These are phyloP conservation scores for Pseudoneurospora amorphoporcata DNA, from an alignment of 495 filamentous ascomycete genomes.

Conservation along the genomic window DNA sequence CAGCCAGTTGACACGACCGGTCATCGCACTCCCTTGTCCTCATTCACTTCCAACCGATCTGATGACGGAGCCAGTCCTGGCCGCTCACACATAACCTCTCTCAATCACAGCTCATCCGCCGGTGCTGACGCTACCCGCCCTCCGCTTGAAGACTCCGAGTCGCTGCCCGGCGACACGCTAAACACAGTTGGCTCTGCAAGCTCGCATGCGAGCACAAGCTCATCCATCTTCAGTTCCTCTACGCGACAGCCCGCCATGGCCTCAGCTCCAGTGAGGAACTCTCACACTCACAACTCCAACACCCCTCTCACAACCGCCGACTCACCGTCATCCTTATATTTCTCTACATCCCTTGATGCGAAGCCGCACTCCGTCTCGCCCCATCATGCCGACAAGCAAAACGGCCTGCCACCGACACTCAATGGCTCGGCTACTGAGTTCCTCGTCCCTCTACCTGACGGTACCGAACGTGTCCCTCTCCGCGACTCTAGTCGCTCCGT, in stretches of 20 bases:
- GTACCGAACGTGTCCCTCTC: constrained; percentile 42
- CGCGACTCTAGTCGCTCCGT: constrained; percentile 50
- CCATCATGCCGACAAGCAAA: constrained; percentile 17
- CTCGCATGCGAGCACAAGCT: constrained; percentile 53
- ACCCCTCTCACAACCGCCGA: constrained; percentile 71
- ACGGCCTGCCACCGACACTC: constrained; percentile 11
- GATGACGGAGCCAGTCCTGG: constrained; percentile 8
- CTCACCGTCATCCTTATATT: constrained; percentile 59
- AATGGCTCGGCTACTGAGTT: constrained; percentile 30
- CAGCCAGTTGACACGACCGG: constrained; percentile 15
- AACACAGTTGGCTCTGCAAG: constrained; percentile 57
- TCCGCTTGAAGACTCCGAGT: constrained; percentile 47
- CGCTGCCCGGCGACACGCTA: constrained; percentile 48
- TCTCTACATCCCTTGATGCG: constrained; percentile 19
- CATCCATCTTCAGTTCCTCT: constrained; percentile 52
- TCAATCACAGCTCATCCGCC: constrained; percentile 19
- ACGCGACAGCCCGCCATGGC: constrained; percentile 37
- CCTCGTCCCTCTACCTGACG: constrained; percentile 37
- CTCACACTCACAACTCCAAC: constrained; percentile 37
- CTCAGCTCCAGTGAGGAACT: constrained; percentile 37
- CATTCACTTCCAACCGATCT: constrained; percentile 6
- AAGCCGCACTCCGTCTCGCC: constrained; percentile 31
- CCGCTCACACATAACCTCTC: constrained; percentile 5
- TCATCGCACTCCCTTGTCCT: constrained; percentile 8
- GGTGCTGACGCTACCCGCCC: constrained; percentile 27